phyloP scores from a whole-genome alignment of 2,329 filamentous ascomycete genomes.

The Venturia pyrina region DNA sequence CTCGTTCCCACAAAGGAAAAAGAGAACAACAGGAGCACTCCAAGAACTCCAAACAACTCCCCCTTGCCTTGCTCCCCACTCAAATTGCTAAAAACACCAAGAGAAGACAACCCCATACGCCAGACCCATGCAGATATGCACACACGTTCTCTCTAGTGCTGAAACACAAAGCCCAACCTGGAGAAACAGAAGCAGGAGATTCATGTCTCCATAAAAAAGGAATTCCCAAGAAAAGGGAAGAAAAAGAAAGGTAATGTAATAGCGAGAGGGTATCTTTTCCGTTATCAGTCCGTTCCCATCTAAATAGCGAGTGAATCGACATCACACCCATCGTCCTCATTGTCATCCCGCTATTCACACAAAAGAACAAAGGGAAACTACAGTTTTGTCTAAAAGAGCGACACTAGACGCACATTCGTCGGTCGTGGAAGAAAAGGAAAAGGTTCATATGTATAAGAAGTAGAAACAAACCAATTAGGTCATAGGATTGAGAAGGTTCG shows the following conservation, averaged over 20 bases:
- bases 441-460: background rate
- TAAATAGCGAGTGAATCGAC: constrained; percentile 1
- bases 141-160: background rate
- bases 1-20: background rate
- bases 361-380: background rate
- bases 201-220: background rate
- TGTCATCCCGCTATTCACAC: background rate
- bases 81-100: background rate
- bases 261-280: constrained; percentile 5
- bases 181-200: background rate
- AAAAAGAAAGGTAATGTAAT: background rate
- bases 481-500: background rate
- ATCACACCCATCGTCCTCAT: background rate
- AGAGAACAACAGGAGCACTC: background rate
- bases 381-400: background rate
- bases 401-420: background rate
- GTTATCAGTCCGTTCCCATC: background rate
- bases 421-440: constrained; percentile 1
- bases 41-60: background rate
- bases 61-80: background rate
- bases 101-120: background rate
- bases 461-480: background rate
- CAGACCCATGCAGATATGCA: background rate
- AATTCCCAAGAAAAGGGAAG: background rate
- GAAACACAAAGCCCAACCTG: background rate